phyloP scores from a whole-genome alignment of 2,329 filamentous ascomycete genomes.

The Aquanectria penicillioides region DNA sequence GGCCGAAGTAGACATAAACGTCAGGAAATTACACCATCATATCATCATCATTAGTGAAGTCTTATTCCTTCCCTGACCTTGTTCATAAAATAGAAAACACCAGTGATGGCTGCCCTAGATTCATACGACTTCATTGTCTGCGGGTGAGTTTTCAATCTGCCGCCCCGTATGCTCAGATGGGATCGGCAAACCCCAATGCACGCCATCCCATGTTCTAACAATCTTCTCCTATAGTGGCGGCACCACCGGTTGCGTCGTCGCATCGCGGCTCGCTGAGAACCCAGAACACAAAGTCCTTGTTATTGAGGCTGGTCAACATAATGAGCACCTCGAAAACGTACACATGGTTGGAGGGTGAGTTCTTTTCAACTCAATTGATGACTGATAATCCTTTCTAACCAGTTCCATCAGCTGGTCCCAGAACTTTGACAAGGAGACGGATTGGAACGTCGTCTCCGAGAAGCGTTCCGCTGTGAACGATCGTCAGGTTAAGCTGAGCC shows the following conservation, averaged over 20 bases:
- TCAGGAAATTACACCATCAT: neutral
- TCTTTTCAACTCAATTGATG: neutral
- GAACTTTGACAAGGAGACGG: slow-evolving; percentile 58
- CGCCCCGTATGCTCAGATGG: neutral
- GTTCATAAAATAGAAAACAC: neutral
- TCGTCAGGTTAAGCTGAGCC: slow-evolving; percentile 57
- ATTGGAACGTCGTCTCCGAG: slow-evolving; percentile 61
- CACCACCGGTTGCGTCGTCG: slow-evolving; percentile 50
- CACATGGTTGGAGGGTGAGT: slow-evolving; percentile 61
- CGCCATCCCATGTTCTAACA: slow-evolving; percentile 16
- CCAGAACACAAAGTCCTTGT: slow-evolving; percentile 44
- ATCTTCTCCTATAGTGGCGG: slow-evolving; percentile 41
- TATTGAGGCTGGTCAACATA: slow-evolving; percentile 52
- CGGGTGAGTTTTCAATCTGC: slow-evolving; percentile 42
- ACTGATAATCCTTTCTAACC: neutral
- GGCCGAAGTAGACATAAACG: neutral
- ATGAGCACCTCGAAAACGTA: slow-evolving; percentile 57
- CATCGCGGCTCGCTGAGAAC: slow-evolving; percentile 49
- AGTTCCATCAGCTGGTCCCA: slow-evolving; percentile 49
- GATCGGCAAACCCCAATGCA: slow-evolving; percentile 5
- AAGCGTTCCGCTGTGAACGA: slow-evolving; percentile 50
- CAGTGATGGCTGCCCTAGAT: slow-evolving; percentile 33
- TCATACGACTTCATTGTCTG: slow-evolving; percentile 48
- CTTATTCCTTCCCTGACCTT: neutral
- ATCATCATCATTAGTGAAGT: neutral